Conservation (phyloP, 177 flowering plant species). For the Vitis hybrid region DNA sequence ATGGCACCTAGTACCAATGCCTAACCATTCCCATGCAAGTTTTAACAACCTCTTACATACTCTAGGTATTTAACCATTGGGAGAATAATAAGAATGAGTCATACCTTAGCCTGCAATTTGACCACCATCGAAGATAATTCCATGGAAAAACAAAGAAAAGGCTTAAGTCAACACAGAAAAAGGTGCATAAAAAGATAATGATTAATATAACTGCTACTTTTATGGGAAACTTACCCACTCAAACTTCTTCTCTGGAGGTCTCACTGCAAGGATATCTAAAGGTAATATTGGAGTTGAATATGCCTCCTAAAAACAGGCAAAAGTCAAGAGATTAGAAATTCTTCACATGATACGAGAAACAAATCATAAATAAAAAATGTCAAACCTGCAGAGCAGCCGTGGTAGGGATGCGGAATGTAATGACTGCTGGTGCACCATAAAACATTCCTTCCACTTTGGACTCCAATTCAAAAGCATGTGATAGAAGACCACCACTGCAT, state of each 20-base stretch:
- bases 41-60: neutral
- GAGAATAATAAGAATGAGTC: conserved; percentile 4
- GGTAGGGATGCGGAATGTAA: conserved; percentile 84
- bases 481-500: conserved; percentile 69
- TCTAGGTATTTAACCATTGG: neutral
- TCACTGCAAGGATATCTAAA: conserved; percentile 78
- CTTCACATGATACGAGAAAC: neutral
- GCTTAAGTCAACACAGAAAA: conserved; percentile 17
- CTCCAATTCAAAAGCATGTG: conserved; percentile 85
- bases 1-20: no score
- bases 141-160: conserved; percentile 26
- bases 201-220: neutral
- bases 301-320: conserved; percentile 50
- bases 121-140: conserved; percentile 12
- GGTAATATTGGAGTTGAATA: conserved; percentile 79
- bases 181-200: neutral
- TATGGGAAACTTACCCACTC: conserved; percentile 54
- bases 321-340: neutral
- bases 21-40: neutral
- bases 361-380: neutral
- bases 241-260: conserved; percentile 72
- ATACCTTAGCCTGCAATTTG: conserved; percentile 73
- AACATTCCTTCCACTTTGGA: conserved; percentile 65
- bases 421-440: conserved; percentile 74
- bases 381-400: conserved; percentile 74